phyloP scores from a whole-genome alignment of 164 flowering plant genomes.

The Stephania cephalantha region DNA sequence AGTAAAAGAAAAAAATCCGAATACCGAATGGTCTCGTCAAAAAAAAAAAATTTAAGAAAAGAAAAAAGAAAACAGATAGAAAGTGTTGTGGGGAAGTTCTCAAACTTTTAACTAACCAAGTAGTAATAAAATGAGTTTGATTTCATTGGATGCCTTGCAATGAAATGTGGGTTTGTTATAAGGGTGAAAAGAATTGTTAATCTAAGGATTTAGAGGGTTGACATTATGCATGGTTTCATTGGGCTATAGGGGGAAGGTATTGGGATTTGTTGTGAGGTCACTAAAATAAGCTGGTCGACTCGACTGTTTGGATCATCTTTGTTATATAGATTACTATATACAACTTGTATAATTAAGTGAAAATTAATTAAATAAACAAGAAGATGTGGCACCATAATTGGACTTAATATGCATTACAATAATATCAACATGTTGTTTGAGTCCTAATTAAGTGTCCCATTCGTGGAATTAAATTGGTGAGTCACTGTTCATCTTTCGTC shows the following conservation, averaged over 20 bases:
- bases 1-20: too few species aligned
- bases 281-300: constrained; percentile 27
- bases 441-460: background rate
- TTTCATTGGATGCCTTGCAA: background rate
- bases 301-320: background rate
- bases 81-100: background rate
- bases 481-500: background rate
- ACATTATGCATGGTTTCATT: constrained; percentile 15
- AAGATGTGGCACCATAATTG: background rate
- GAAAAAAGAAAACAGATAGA: too few species aligned
- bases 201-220: constrained; percentile 18
- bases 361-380: background rate
- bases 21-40: too few species aligned
- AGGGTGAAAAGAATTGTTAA: background rate
- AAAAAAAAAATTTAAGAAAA: too few species aligned
- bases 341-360: background rate
- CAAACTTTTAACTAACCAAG: background rate
- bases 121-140: background rate
- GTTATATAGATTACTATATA: background rate
- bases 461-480: background rate
- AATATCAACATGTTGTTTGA: background rate
- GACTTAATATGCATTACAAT: background rate
- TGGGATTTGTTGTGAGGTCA: constrained; percentile 26
- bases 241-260: background rate
- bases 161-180: constrained; percentile 22